These are phyloP conservation scores for Talaromyces pinophilus DNA, from an alignment of 2,329 filamentous ascomycete genomes.

Conservation along the genomic window DNA sequence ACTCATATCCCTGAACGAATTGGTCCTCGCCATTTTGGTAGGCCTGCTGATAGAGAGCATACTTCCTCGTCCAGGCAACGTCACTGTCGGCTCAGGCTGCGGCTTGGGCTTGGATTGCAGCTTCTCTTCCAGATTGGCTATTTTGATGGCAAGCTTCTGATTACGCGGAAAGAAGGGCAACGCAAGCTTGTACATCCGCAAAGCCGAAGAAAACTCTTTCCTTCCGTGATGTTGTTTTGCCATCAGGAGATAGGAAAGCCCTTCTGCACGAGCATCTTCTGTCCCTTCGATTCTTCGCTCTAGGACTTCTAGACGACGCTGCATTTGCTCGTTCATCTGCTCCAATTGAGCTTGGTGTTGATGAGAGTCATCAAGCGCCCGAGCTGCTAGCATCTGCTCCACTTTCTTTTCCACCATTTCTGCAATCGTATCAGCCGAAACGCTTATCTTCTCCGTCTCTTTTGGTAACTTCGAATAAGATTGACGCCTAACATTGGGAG, in stretches of 20 bases:
- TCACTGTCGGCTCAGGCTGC: slow-evolving; percentile 24
- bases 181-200: slow-evolving; percentile 84
- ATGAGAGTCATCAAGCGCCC: slow-evolving; percentile 60
- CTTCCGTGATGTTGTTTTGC: slow-evolving; percentile 85
- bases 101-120: slow-evolving; percentile 38
- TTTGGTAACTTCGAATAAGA: slow-evolving; percentile 51
- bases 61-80: slow-evolving; percentile 32
- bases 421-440: slow-evolving; percentile 77
- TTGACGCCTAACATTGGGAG: slow-evolving; percentile 45
- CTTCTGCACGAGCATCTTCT: slow-evolving; percentile 77
- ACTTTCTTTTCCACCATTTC: slow-evolving; percentile 91
- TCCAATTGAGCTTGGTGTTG: slow-evolving; percentile 44
- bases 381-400: slow-evolving; percentile 81
- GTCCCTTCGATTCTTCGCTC: slow-evolving; percentile 80
- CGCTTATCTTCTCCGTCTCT: slow-evolving; percentile 38
- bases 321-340: slow-evolving; percentile 73
- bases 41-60: slow-evolving; percentile 37
- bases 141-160: slow-evolving; percentile 66
- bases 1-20: slow-evolving; percentile 35
- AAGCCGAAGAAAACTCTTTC: slow-evolving; percentile 73
- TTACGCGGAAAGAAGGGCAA: slow-evolving; percentile 84
- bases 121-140: slow-evolving; percentile 55
- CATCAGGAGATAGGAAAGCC: slow-evolving; percentile 82
- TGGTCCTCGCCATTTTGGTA: slow-evolving; percentile 28
- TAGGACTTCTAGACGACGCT: slow-evolving; percentile 76